These are phyloP conservation scores for Sugiyamaella americana DNA, from an alignment of 805 yeast species.

Conservation along the genomic window DNA sequence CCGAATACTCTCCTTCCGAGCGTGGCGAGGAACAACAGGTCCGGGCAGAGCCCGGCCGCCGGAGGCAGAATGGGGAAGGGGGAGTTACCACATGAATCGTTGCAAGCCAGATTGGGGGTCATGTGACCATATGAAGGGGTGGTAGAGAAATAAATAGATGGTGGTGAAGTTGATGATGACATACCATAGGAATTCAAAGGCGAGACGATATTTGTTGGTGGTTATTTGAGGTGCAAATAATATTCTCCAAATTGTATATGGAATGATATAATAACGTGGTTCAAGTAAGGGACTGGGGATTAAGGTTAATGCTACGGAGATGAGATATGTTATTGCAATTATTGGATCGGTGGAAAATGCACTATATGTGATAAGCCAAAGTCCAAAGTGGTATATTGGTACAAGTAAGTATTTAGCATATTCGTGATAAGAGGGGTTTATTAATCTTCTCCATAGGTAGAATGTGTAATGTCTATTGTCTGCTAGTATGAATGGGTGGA, in stretches of 20 bases:
- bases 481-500: conserved; percentile 86
- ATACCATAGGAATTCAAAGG: conserved; percentile 54
- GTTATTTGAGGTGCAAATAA: conserved; percentile 30
- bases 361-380: neutral
- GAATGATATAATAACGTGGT: conserved; percentile 86
- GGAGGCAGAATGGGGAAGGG: neutral
- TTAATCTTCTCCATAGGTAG: conserved; percentile 67
- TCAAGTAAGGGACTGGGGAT: conserved; percentile 91
- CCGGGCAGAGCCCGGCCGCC: neutral
- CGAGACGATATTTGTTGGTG: conserved; percentile 30
- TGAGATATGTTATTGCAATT: conserved; percentile 38
- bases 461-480: conserved; percentile 94
- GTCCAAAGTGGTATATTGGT: conserved; percentile 63
- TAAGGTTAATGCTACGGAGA: conserved; percentile 53
- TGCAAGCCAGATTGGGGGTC: conserved; percentile 50
- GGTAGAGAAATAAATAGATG: conserved; percentile 48
- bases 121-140: conserved; percentile 62
- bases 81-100: conserved; percentile 82
- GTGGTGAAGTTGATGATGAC: conserved; percentile 49
- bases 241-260: conserved; percentile 69
- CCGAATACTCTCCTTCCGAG: neutral
- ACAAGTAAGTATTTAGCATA: conserved; percentile 44
- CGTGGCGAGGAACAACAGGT: neutral
- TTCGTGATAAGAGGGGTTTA: conserved; percentile 36
- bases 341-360: conserved; percentile 1